Base-by-base conservation (phyloP, 2,329 filamentous ascomycete species). In the Metarhizium rileyi region DNA sequence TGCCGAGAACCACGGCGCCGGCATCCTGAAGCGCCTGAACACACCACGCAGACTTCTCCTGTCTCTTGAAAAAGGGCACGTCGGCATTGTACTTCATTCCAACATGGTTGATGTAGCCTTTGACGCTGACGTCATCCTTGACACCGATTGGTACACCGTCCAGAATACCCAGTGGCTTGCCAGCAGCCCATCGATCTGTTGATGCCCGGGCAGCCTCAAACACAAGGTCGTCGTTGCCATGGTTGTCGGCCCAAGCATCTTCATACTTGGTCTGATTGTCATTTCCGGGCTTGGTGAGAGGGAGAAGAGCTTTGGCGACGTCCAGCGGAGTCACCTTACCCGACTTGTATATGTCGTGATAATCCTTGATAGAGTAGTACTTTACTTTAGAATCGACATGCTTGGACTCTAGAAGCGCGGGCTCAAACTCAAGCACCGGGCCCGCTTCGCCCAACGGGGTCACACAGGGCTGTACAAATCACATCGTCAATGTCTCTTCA, bases 71-170 rank as follows among this genome's bases (percentile, higher is more conserved):
- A 56, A 66, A 72, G 3, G 69, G 64, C 36, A 71, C 60, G 2
- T 71, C 76, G 50, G 78, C 75, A 55, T 84, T 74, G 43, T 82
- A 71, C 53, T 70, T 75, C 59, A 84, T 82, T 22, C 86, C 88
- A 44, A 78, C 68, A 48, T 80, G 84, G 54, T 76, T 79, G 46
- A 78, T 75, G 62, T 89, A 90, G 14, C 86, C 87, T 55, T 80
- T 74, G 28, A 90, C 71, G 55, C 84, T 75, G 16, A 84, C 75
- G 60, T 95, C 88, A 61, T 94, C 89, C 68, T 95, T 95, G 58
- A 93, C 79, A 0, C 84, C 86, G 45, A 94, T 78, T 0, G 89
- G 90, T 1, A 95, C 80, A 12, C 90, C 90, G 59, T 95, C 90
- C 7, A 95, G 70, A 5, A 87, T 69, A 12, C 87, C 76, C 16